These are phyloP conservation scores for Fusarium sublunatum DNA, from an alignment of 2,329 filamentous ascomycete genomes.

Conservation along the genomic window DNA sequence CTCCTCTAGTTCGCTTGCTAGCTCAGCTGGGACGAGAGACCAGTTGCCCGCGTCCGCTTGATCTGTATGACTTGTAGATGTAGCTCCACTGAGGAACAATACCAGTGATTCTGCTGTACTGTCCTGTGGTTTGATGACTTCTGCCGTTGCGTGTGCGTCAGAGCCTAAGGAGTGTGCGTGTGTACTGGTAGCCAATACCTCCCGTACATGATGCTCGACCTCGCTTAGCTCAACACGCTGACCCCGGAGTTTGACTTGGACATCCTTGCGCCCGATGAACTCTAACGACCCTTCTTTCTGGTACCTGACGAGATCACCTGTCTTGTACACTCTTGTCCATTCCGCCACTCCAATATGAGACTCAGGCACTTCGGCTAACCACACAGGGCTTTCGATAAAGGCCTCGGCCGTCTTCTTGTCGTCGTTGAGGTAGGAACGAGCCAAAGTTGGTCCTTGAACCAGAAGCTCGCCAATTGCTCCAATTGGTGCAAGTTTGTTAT, in stretches of 20 bases:
- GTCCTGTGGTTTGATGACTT: not conserved
- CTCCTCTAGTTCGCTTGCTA: not conserved
- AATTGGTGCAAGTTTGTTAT: not conserved
- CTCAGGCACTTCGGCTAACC: not conserved
- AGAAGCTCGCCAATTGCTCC: not conserved
- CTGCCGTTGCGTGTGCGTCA: not conserved
- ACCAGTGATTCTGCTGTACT: not conserved
- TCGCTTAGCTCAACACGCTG: not conserved
- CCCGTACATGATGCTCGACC: not conserved
- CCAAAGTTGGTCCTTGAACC: not conserved
- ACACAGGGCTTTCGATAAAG: constrained; percentile 1
- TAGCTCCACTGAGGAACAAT: not conserved
- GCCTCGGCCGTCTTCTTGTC: not conserved
- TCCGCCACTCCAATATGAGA: not conserved
- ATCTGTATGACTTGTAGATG: not conserved
- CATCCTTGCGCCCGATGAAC: not conserved
- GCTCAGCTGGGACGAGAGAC: not conserved
- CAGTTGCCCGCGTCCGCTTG: not conserved
- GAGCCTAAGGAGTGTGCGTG: not conserved
- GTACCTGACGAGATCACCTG: not conserved
- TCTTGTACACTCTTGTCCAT: constrained; percentile 1
- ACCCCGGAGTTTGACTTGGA: not conserved
- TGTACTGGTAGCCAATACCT: not conserved
- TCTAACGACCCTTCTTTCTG: not conserved
- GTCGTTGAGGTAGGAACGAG: not conserved